Base-by-base conservation (phyloP, 805 yeast genomes). In the Gaillardinia entomophila region DNA sequence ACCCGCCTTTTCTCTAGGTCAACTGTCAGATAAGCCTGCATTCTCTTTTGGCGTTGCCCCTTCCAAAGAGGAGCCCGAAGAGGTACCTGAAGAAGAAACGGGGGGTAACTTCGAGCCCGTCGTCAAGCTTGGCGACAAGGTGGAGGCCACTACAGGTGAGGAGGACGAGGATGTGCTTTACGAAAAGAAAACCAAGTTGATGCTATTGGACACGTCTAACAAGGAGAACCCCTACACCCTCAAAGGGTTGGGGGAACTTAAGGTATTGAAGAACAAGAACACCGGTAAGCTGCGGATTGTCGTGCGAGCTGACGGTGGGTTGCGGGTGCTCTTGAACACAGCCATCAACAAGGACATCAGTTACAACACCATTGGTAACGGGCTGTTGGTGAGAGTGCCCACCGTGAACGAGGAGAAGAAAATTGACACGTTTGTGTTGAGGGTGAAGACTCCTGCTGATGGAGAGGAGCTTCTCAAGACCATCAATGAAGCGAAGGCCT, bases 251-350 rank as follows among this genome's bases (percentile, higher is more conserved):
- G 97, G 97, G 3, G 89, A 81, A 31, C 66, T 88, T 45, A 83
- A 86, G 48, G 66, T 90, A 10, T 63, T 90, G 34, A 76, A 71
- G 36, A 70, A 81, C 46, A 71, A 71, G 32, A 68, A 63, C 2
- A 78, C 82, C 7, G 61, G 66, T 15, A 85, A 85, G 50, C 53
- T 79, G 3, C 76, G 97, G 53, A 60, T 85, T 11, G 61, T 90
- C 24, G 71, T 90, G 14, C 77, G 97, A 48, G 85, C 96, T 0
- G 97, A 89, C 35, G 96, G 96, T 18, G 79, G 87, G 25, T 81
- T 82, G 25, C 74, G 95, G 45, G 79, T 88, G 12, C 56, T 90
- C 28, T 59, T 90, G 38, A 90, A 90, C 53, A 65, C 78, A 11
- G 58, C 67, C n/a, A 56, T 88, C 8, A 63, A 73, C 7, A 71